Conservation (phyloP, 2,329 filamentous ascomycete genomes). For the Calonectria pseudoreteaudii region DNA sequence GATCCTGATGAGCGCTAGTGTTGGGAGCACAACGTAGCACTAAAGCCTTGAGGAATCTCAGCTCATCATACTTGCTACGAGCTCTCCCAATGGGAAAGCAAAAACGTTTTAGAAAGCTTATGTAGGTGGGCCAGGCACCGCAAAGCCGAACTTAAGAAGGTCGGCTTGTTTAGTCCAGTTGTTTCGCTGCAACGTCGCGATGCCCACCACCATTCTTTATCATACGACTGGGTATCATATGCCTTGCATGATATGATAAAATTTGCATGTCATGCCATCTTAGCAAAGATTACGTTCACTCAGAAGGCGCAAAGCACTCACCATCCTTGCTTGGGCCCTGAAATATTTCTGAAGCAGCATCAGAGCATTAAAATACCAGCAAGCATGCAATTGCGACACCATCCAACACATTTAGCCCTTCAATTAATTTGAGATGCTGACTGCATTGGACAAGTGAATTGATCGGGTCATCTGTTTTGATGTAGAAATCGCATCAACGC, state of each 20-base stretch:
- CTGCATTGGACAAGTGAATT: no score
- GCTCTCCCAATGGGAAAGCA: background rate
- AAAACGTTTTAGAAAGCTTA: background rate
- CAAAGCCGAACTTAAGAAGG: background rate
- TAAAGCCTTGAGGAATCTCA: background rate
- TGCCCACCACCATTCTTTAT: background rate
- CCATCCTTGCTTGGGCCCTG: no score
- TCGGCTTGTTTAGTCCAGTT: background rate
- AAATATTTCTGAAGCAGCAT: no score
- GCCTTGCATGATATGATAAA: background rate
- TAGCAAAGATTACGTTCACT: background rate
- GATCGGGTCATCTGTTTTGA: no score
- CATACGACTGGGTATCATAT: background rate
- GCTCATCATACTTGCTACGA: background rate
- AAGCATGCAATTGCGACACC: no score
- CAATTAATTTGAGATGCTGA: no score
- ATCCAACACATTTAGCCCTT: no score
- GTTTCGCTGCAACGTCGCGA: background rate
- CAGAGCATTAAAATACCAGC: no score
- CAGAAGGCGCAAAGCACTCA: background rate
- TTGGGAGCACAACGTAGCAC: background rate
- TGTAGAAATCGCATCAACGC: no score
- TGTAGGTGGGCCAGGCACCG: background rate
- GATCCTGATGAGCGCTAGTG: background rate
- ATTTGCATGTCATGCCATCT: background rate